These are phyloP conservation scores for Boletus subparvulus DNA, from an alignment of 768 basidiomycete genomes.

Conservation along the genomic window DNA sequence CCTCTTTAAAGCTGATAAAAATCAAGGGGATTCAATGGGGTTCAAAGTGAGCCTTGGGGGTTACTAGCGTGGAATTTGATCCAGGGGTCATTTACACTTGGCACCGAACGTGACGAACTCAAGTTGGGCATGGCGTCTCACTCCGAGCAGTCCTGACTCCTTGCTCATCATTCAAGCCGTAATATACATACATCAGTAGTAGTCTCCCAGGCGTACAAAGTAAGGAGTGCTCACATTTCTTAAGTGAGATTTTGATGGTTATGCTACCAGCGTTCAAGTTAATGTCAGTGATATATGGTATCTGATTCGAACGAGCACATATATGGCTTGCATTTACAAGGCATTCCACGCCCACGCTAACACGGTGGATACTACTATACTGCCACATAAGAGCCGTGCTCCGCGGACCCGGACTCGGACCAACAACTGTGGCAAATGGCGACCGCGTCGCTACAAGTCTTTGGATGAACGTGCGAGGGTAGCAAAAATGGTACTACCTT, in stretches of 20 bases:
- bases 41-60: no score
- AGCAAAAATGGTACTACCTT: conserved; percentile 25
- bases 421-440: not conserved
- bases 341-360: not conserved
- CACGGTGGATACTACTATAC: not conserved
- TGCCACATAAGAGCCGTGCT: not conserved
- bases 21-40: no score
- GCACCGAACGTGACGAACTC: no score
- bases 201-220: not conserved
- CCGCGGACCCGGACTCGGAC: not conserved
- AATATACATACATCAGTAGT: no score
- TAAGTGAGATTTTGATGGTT: not conserved
- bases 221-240: not conserved
- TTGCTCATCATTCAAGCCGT: no score
- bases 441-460: not conserved
- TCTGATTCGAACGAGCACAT: no score
- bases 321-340: not conserved
- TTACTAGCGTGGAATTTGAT: no score
- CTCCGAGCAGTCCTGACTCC: not conserved
- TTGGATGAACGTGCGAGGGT: not conserved
- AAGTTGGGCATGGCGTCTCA: no score
- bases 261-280: no score
- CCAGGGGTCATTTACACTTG: no score
- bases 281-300: no score
- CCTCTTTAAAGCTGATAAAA: no score